A percentile compares a stretch with the other conserved stretches of the same genome.
These are phyloP conservation scores for Kentomonas sorsogonicus DNA, from an alignment of 208 protist genomes.

Conservation along the genomic window DNA sequence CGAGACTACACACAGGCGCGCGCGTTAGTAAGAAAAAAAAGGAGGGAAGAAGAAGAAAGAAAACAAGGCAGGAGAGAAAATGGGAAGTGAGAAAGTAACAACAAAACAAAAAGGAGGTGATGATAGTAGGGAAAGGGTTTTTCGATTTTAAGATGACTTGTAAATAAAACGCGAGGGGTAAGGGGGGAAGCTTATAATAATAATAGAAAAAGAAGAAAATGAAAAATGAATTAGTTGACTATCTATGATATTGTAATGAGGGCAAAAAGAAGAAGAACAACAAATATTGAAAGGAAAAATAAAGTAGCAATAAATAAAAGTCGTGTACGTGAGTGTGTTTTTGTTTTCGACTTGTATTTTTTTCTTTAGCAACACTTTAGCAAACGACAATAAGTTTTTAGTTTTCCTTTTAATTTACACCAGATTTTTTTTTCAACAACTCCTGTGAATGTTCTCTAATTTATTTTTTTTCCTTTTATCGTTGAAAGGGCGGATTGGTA, in stretches of 20 bases:
- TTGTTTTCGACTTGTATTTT: neutral
- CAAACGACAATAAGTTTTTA: no score
- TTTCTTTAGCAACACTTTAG: no score
- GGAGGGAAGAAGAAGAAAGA: conserved; percentile 2
- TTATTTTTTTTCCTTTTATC: conserved; percentile 5
- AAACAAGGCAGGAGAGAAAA: conserved; percentile 1
- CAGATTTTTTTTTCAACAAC: no score
- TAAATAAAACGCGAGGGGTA: conserved; percentile 8
- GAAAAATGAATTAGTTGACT: no score
- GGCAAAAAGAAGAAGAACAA: conserved; percentile 10
- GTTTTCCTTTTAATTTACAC: no score
- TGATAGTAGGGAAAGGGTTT: neutral
- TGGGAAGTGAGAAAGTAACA: conserved; percentile 7
- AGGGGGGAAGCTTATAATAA: conserved; percentile 1
- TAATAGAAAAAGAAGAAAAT: conserved; percentile 8
- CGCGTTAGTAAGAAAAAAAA: neutral
- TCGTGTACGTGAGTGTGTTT: neutral
- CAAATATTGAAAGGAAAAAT: conserved; percentile 1
- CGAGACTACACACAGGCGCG: neutral
- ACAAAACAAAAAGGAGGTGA: conserved; percentile 2
- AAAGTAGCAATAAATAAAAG: conserved; percentile 1
- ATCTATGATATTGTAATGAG: neutral
- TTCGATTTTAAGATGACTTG: conserved; percentile 1
- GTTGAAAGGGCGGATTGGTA: no score
- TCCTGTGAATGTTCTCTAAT: neutral